Evolutionary conservation across 2,329 filamentous ascomycete species (phyloP).

Genomic region (Rhynchosporium graminicola): DNA sequence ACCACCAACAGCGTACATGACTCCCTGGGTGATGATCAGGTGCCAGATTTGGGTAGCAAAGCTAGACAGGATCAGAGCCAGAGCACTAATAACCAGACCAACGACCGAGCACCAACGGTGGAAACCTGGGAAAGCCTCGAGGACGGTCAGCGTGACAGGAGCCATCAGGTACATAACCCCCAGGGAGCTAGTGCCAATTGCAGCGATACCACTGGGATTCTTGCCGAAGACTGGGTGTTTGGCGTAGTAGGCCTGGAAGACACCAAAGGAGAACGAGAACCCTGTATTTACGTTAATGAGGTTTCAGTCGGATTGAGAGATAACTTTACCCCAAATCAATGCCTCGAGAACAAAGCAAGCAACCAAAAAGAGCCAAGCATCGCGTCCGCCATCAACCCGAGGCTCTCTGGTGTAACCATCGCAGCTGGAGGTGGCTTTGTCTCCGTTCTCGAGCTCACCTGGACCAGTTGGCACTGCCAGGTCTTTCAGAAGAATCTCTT

Average conservation of each 20-base stretch:
- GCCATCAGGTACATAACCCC: conserved; percentile 37
- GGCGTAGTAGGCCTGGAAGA: conserved; percentile 49
- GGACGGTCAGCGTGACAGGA: conserved; percentile 30
- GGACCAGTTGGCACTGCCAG: not conserved
- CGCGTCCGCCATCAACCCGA: conserved; percentile 50
- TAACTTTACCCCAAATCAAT: conserved; percentile 51
- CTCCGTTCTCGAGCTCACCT: not conserved
- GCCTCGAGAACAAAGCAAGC: conserved; percentile 55
- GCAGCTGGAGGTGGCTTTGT: not conserved
- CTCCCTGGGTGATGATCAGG: conserved; percentile 50
- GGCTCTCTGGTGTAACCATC: conserved; percentile 32
- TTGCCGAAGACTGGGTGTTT: conserved; percentile 42
- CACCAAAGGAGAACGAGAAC: conserved; percentile 44
- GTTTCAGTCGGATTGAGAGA: not conserved
- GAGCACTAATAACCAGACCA: conserved; percentile 44
- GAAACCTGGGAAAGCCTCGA: conserved; percentile 39
- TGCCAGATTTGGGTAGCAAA: conserved; percentile 47
- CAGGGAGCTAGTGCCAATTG: conserved; percentile 44
- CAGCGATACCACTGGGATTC: conserved; percentile 45
- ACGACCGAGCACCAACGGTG: conserved; percentile 35
- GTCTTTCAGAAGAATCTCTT: not conserved
- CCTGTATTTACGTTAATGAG: conserved; percentile 29
- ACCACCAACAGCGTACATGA: conserved; percentile 48
- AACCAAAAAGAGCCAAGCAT: conserved; percentile 53
- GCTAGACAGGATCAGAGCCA: conserved; percentile 44